Evolutionary conservation across 2,329 filamentous ascomycete genomes (phyloP).

Genomic region (Graphiopsis chlorocephala): DNA sequence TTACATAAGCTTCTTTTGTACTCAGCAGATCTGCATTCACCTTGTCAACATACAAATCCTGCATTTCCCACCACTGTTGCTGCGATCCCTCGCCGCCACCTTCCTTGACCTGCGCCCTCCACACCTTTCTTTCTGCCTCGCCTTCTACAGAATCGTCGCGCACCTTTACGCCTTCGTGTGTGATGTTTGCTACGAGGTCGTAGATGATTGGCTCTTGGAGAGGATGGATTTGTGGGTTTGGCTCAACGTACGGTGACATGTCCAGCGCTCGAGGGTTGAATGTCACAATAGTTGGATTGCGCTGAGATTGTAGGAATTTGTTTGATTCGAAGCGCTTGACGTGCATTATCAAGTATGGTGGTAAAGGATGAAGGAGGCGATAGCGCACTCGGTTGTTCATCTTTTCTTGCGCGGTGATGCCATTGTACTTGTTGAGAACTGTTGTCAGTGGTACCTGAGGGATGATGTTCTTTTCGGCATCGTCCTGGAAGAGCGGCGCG

Average conservation of each 20-base stretch:
- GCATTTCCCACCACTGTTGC: conserved; percentile 87
- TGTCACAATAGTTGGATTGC: conserved; percentile 97
- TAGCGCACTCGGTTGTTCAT: conserved; percentile 86
- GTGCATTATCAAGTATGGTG: conserved; percentile 88
- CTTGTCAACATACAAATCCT: conserved; percentile 90
- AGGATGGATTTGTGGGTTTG: conserved; percentile 68
- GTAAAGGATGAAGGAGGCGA: conserved; percentile 82
- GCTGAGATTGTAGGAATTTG: conserved; percentile 85
- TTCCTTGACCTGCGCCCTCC: conserved; percentile 88
- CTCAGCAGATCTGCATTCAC: conserved; percentile 87
- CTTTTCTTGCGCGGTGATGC: conserved; percentile 80
- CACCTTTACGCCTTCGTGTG: conserved; percentile 74
- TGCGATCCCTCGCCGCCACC: conserved; percentile 54
- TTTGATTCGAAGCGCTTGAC: conserved; percentile 96
- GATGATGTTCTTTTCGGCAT: conserved; percentile 92
- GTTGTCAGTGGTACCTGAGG: conserved; percentile 81
- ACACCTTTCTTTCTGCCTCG: conserved; percentile 87
- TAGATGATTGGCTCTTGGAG: conserved; percentile 85
- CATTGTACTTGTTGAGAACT: conserved; percentile 91
- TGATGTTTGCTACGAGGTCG: conserved; percentile 93
- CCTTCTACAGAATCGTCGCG: conserved; percentile 82
- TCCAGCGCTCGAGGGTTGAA: conserved; percentile 85
- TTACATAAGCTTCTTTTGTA: conserved; percentile 89
- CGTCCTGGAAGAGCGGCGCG: conserved; percentile 92
- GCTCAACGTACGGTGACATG: conserved; percentile 86